Base-by-base conservation (phyloP, 2,329 filamentous ascomycete species). In the Daldinia sp. region DNA sequence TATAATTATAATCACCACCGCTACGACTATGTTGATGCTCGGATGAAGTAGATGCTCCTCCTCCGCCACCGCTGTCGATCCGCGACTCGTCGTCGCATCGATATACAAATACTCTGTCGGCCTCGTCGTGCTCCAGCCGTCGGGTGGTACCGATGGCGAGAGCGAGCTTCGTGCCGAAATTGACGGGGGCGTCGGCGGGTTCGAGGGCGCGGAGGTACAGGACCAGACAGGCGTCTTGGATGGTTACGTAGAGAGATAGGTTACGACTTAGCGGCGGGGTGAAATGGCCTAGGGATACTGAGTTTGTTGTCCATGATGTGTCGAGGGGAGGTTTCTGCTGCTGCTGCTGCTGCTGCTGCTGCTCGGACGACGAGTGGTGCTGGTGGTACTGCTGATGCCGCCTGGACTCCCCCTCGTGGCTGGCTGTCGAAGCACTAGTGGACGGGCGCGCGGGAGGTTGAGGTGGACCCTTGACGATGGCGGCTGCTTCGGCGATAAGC, bases 121-220 rank as follows among this genome's bases (percentile, higher is more conserved):
- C 89, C 80, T 98, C 95, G 79, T 94, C 92, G 78, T 94, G 92
- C 72, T 90, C 89, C 1, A 90, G 84, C 18, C 89, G 84, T 9
- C 89, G 82, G 12, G 88, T 79, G 0, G 88, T 90, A 46, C 89
- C 88, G 69, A 91, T 93, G 73, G 87, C 94, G 69, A 86, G 87
- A 68, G 88, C 93, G 76, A 89, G 91, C 78, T 89, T 93, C 70
- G 85, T 92, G 57, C 87, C 86, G 23, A 90, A 81, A 72, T 84
- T 88, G 75, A 88, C 79, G 76, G 85, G 87, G 80, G 86, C 85
- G 82, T 85, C 88, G 64, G 84, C 90, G 1, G 91, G 84, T 72
- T 93, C 91, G 4, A 95, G 84, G 0, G 89, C 88, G 37, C 93
- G 88, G 26, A 94, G 81, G 75, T 88, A 89, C 6, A 94, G 84